These are phyloP conservation scores for Mortierella sp. DNA, from an alignment of 371 early-diverging fungal species.

Conservation along the genomic window DNA sequence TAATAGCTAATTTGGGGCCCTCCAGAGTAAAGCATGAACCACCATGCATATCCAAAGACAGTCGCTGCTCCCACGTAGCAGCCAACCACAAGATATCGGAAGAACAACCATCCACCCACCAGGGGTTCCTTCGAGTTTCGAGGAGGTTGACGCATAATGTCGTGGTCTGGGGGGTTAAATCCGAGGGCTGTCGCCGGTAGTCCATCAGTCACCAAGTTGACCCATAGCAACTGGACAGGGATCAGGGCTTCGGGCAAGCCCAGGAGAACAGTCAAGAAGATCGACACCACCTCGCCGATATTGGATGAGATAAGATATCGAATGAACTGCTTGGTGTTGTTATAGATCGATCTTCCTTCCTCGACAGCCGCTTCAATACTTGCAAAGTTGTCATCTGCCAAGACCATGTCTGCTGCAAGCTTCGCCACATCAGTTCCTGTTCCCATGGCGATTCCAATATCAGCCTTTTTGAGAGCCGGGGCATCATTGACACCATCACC, in stretches of 20 bases:
- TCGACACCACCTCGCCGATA: slow-evolving; percentile 84
- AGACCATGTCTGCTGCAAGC: slow-evolving; percentile 90
- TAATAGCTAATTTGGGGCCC: slow-evolving; percentile 87
- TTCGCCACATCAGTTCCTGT: slow-evolving; percentile 92
- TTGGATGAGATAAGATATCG: slow-evolving; percentile 83
- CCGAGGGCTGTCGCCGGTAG: slow-evolving; percentile 95
- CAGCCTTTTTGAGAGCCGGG: slow-evolving; percentile 87
- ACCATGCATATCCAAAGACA: slow-evolving; percentile 94
- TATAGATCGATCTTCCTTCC: slow-evolving; percentile 89
- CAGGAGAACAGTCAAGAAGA: slow-evolving; percentile 89
- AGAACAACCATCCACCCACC: slow-evolving; percentile 88
- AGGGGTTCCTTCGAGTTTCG: slow-evolving; percentile 83
- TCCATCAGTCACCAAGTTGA: slow-evolving; percentile 96
- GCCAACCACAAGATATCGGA: slow-evolving; percentile 91
- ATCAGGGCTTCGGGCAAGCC: slow-evolving; percentile 93
- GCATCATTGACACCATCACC: slow-evolving; percentile 96
- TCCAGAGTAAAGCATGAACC: slow-evolving; percentile 84
- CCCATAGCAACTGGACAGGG: slow-evolving; percentile 96
- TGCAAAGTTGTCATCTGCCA: slow-evolving; percentile 89
- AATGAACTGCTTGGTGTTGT: slow-evolving; percentile 93
- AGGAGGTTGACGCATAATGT: slow-evolving; percentile 91
- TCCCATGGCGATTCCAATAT: slow-evolving; percentile 95
- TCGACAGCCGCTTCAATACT: slow-evolving; percentile 85
- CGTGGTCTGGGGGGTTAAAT: slow-evolving; percentile 93
- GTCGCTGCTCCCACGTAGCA: slow-evolving; percentile 93